phyloP scores from a whole-genome alignment of 495 filamentous ascomycete species.

The Neurospora terricola region DNA sequence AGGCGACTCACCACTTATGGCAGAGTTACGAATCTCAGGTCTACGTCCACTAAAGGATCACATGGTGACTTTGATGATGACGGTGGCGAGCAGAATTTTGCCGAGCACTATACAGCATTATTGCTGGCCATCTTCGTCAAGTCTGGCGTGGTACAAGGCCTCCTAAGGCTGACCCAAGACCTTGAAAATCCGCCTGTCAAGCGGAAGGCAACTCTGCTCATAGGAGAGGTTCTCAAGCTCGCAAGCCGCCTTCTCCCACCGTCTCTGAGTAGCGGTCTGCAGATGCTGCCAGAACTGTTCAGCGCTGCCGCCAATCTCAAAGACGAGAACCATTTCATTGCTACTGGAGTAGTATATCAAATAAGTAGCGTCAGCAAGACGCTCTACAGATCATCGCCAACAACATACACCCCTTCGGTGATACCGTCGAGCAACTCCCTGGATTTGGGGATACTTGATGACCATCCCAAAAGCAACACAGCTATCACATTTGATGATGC shows the following conservation, averaged over 20 bases:
- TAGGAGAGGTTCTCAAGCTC: conserved; percentile 84
- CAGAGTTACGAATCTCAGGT: conserved; percentile 77
- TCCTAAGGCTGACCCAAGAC: conserved; percentile 62
- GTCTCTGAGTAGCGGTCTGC: conserved; percentile 65
- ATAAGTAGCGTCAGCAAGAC: conserved; percentile 96
- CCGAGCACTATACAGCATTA: conserved; percentile 89
- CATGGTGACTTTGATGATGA: conserved; percentile 55
- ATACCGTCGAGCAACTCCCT: conserved; percentile 27
- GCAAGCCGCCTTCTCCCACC: conserved; percentile 75
- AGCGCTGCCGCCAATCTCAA: conserved; percentile 60
- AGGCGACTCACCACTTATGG: conserved; percentile 89
- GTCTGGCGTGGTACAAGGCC: conserved; percentile 67
- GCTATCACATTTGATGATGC: conserved; percentile 75
- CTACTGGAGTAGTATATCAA: conserved; percentile 85
- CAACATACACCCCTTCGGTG: conserved; percentile 26
- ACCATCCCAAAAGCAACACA: conserved; percentile 62
- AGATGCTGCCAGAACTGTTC: conserved; percentile 76
- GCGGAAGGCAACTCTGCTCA: conserved; percentile 79
- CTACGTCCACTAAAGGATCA: conserved; percentile 26
- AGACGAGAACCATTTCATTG: conserved; percentile 61
- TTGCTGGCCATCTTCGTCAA: conserved; percentile 77
- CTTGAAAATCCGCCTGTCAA: conserved; percentile 64
- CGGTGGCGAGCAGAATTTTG: conserved; percentile 64
- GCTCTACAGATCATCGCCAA: conserved; percentile 63
- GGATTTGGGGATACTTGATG: conserved; percentile 37